Conservation (phyloP, 1,284 basidiomycete species). For the Golubevia pallescens region DNA sequence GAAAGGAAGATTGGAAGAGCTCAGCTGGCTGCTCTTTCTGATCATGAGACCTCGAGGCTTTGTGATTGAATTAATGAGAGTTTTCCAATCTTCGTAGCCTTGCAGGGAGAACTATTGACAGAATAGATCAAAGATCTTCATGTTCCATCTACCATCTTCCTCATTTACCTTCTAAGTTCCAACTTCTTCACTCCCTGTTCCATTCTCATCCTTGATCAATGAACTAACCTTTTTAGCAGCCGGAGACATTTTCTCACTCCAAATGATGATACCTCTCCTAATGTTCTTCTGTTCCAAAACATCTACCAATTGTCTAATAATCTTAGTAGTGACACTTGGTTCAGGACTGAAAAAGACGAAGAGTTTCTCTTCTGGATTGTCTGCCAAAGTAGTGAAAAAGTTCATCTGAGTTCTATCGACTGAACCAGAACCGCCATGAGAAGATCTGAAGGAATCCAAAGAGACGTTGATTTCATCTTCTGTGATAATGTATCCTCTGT, state of each 20-base stretch:
- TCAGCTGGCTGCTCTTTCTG: too few relatives aligned
- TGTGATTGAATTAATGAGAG: too few relatives aligned
- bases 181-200: too few relatives aligned
- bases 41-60: too few relatives aligned
- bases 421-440: conserved; percentile 40
- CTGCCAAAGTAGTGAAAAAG: conserved; percentile 47
- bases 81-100: too few relatives aligned
- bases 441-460: conserved; percentile 65
- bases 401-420: conserved; percentile 56
- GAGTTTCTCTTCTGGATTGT: conserved; percentile 75
- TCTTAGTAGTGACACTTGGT: conserved; percentile 86
- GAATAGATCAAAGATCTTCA: too few relatives aligned
- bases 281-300: conserved; percentile 73
- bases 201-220: too few relatives aligned
- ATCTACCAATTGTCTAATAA: conserved; percentile 59
- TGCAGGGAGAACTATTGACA: too few relatives aligned
- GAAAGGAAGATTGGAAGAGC: too few relatives aligned
- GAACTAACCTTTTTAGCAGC: conserved; percentile 88
- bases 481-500: conserved; percentile 66
- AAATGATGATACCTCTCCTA: conserved; percentile 90
- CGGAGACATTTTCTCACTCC: conserved; percentile 93
- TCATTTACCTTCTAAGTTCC: too few relatives aligned
- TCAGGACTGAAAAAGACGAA: conserved; percentile 94
- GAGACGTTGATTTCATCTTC: conserved; percentile 66
- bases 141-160: too few relatives aligned